phyloP scores from a whole-genome alignment of 768 basidiomycete genomes.

The Suillus discolor region DNA sequence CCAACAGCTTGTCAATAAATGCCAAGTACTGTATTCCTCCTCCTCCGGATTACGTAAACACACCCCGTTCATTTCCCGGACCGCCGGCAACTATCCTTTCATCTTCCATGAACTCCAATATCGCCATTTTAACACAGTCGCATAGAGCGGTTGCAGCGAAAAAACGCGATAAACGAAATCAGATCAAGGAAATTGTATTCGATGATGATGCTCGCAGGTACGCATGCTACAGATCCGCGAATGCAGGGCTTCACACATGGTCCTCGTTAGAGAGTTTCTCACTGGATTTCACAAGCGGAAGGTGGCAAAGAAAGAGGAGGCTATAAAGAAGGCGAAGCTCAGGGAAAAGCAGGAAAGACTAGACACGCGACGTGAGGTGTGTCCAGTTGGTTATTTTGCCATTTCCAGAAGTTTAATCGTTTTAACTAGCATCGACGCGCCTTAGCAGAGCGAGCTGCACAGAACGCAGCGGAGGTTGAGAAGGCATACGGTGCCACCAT shows the following conservation, averaged over 20 bases:
- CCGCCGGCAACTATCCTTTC: constrained; percentile 14
- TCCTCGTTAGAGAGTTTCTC: constrained; percentile 70
- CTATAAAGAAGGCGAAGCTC: constrained; percentile 71
- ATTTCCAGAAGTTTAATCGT: constrained; percentile 15
- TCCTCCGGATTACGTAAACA: constrained; percentile 13
- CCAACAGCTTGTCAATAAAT: constrained; percentile 12
- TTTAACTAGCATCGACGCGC: constrained; percentile 67
- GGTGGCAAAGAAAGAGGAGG: constrained; percentile 77
- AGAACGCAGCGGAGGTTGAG: constrained; percentile 81
- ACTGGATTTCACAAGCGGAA: constrained; percentile 96
- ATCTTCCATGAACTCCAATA: constrained; percentile 43
- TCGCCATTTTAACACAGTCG: constrained; percentile 61
- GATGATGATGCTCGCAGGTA: constrained; percentile 85
- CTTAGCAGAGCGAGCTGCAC: constrained; percentile 72
- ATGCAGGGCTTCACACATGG: background rate
- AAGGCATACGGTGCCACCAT: constrained; percentile 60
- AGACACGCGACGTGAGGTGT: constrained; percentile 78
- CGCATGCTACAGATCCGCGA: constrained; percentile 17
- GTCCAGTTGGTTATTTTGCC: constrained; percentile 16
- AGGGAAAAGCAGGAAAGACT: constrained; percentile 76
- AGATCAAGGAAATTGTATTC: constrained; percentile 82
- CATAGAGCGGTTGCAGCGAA: constrained; percentile 68
- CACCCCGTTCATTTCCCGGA: constrained; percentile 9
- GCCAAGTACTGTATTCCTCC: constrained; percentile 16
- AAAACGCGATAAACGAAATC: constrained; percentile 61